These are phyloP conservation scores for Candida ficus DNA, from an alignment of 805 yeast species.

Conservation along the genomic window DNA sequence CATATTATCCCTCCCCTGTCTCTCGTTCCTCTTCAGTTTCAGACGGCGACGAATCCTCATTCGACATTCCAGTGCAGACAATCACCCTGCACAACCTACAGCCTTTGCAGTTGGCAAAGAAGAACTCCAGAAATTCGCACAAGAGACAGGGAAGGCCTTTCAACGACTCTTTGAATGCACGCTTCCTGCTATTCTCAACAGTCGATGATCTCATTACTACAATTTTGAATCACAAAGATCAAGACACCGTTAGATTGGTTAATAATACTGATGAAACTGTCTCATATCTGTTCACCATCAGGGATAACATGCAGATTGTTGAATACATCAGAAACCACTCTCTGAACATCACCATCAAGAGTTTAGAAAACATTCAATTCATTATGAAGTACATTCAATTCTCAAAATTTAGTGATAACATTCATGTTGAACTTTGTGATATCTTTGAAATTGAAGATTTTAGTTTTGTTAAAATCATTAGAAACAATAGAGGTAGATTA, in stretches of 20 bases:
- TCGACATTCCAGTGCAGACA: too few species aligned
- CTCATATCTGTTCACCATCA: neutral
- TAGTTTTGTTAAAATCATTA: slow-evolving; percentile 32
- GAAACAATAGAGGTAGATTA: slow-evolving; percentile 34
- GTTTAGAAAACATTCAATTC: slow-evolving; percentile 6
- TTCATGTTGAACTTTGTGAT: slow-evolving; percentile 17
- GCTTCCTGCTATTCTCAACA: slow-evolving; percentile 22
- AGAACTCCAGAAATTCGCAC: slow-evolving; percentile 14
- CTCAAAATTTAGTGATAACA: slow-evolving; percentile 18
- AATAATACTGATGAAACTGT: neutral
- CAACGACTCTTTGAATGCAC: slow-evolving; percentile 22
- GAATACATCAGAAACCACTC: slow-evolving; percentile 11
- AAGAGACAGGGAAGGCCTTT: slow-evolving; percentile 27
- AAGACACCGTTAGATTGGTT: slow-evolving; percentile 10
- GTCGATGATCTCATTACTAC: slow-evolving; percentile 22
- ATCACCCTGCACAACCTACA: too few species aligned
- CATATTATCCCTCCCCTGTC: neutral
- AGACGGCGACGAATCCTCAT: neutral
- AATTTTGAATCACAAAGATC: slow-evolving; percentile 12
- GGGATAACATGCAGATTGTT: neutral
- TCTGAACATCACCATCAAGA: slow-evolving; percentile 15
- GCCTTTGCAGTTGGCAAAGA: slow-evolving; percentile 24
- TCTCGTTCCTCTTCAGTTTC: slow-evolving; percentile 7
- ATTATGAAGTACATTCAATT: slow-evolving; percentile 17
- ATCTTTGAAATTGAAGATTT: slow-evolving; percentile 19